Evolutionary conservation across 441 rosid species (phyloP), one percentile per base, ranked within the genome.

Genomic region (Breynia disticha): DNA sequence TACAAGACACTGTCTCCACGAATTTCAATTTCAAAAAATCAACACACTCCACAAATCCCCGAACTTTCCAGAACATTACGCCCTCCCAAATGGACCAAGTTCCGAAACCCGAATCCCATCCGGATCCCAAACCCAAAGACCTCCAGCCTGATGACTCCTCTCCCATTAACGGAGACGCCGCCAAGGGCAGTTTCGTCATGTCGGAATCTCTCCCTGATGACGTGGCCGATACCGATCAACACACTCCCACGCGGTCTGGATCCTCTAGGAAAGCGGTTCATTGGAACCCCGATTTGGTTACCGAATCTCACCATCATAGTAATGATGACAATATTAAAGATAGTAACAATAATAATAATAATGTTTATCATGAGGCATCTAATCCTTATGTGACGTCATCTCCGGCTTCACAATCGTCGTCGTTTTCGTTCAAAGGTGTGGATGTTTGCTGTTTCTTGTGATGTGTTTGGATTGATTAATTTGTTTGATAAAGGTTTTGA

Each of bases 271-370:
- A 88, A 64, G 73, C 86, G 60, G 93, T 86, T 13, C 81, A 65
- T 48, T 84, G 97, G 97, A 83, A 83, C 67, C 82, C 95, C 56
- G 88, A 79, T 42, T 74, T 86, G 82, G 90, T 86, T 13, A 60
- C 77, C 16, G 85, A 72, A 50, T 72, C 95, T 24, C 80, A n/a
- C n/a, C n/a, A n/a, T n/a, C n/a, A 65, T 10, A 41, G 65, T 42
- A 24, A 64, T 12, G 22, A 54, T 12, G 2, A 1, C 4, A 24
- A 11, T 18, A 42, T 37, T 38, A 20, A 17, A 64, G 63, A 60
- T 55, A 60, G 15, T 48, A 22, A 20, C 28, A 49, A 14, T 28
- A 14, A 19, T 13, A 54, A 64, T 43, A 59, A 50, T n/a, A 46
- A 41, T 14, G 63, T 63, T 22, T 19, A 57, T 21, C 38, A 51